phyloP scores from a whole-genome alignment of 2,329 filamentous ascomycete genomes.

The Fusarium chlamydosporum region DNA sequence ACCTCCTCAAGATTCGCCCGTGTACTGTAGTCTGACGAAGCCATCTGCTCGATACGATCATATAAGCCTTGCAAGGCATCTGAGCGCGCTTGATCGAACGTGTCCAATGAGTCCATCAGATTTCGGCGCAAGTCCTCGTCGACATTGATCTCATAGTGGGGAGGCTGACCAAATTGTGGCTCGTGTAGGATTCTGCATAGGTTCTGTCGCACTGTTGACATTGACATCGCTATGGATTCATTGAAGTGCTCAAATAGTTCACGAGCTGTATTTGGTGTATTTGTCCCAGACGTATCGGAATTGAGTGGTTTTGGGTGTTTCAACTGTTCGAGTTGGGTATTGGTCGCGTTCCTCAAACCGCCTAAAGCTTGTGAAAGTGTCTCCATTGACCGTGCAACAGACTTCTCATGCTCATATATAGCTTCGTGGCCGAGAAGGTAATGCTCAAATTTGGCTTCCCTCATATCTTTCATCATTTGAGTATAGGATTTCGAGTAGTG shows the following conservation, averaged over 20 bases:
- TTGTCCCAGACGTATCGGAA: fast-evolving
- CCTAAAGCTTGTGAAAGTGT: conserved; percentile 89
- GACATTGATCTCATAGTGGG: conserved; percentile 66
- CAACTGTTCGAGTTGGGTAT: conserved; percentile 88
- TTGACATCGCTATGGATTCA: conserved; percentile 31
- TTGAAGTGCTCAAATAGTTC: conserved; percentile 43
- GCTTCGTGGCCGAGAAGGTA: conserved; percentile 84
- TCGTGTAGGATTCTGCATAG: conserved; percentile 45
- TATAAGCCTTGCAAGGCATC: conserved; percentile 87
- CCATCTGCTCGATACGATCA: conserved; percentile 76
- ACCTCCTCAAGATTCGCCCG: conserved; percentile 92
- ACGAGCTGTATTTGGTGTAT: conserved; percentile 5
- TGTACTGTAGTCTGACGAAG: conserved; percentile 69
- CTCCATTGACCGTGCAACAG: conserved; percentile 86
- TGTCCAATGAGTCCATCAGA: conserved; percentile 88
- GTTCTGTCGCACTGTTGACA: conserved; percentile 30
- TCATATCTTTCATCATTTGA: conserved; percentile 80
- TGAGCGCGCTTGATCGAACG: conserved; percentile 92
- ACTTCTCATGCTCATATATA: conserved; percentile 82
- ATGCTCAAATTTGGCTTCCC: conserved; percentile 91
- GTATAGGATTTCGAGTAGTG: conserved; percentile 76
- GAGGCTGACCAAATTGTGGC: conserved; percentile 50
- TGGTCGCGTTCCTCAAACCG: conserved; percentile 88
- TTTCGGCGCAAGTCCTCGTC: conserved; percentile 83
- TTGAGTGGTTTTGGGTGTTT: conserved; percentile 55